Evolutionary conservation across 2,329 filamentous ascomycete species (phyloP).

Genomic region (Fusarium decemcellulare): DNA sequence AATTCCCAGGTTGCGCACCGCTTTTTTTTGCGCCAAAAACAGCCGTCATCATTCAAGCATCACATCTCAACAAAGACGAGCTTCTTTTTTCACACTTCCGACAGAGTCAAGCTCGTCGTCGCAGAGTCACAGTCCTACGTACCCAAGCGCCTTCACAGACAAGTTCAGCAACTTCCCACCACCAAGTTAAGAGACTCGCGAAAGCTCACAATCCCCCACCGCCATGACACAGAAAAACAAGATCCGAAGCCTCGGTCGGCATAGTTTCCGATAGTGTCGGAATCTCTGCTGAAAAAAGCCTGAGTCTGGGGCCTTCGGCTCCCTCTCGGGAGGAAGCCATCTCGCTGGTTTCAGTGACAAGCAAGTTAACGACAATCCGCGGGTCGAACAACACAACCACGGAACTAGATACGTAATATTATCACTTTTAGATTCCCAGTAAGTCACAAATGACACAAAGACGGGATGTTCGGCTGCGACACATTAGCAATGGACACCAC

Average conservation of each 20-base stretch:
- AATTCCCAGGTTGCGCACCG: background rate
- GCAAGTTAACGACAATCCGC: background rate
- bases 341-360: background rate
- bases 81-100: background rate
- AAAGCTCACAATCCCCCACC: background rate
- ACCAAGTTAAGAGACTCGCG: too few species aligned
- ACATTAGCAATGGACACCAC: background rate
- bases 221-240: background rate
- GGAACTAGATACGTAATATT: background rate
- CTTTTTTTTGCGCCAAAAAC: background rate
- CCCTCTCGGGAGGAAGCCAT: background rate
- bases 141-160: background rate
- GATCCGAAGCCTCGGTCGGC: background rate
- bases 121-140: background rate
- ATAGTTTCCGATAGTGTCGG: background rate
- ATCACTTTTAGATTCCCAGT: too few species aligned
- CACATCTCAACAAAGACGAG: background rate
- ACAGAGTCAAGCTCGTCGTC: background rate
- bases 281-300: background rate
- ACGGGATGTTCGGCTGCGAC: background rate
- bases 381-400: background rate
- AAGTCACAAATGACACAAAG: too few species aligned
- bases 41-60: background rate
- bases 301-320: background rate
- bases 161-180: background rate